Base-by-base conservation (phyloP, 2,329 filamentous ascomycete species). In the Blastomyces emzantsi region DNA sequence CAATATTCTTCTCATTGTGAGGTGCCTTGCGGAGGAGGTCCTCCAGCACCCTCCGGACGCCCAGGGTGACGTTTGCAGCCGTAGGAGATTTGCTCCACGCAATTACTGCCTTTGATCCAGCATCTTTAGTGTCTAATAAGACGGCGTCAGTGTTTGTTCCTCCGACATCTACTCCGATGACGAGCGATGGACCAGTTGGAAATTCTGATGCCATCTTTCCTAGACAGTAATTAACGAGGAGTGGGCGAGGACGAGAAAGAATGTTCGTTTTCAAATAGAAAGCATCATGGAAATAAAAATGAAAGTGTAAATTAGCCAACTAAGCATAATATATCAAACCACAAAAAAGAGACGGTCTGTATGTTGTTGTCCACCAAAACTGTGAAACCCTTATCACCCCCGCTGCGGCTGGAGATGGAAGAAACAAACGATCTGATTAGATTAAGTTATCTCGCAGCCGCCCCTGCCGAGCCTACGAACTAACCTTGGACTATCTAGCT, bases 11-110 rank as follows among this genome's bases (percentile, higher is more conserved):
- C 54, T 75, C 72, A 39, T 77, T 73, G 56, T 80, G 70, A 0
- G 69, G 65, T 0, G 79, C 77, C 33, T 73, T 72, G 4, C 66
- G 65, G 3, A 83, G 69, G 0, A 82, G 76, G 11, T 75, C 74
- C 13, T 73, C 68, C 63, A 83, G 80, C n/a, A 80, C 79, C 11
- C 70, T 68, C 65, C 79, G 75, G 36, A 83, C 81, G 25, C 81
- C 81, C 60, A 73, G 75, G 45, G 80, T 82, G 47, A 82, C 80
- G 68, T 83, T 78, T n/a, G 74, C 66, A 1, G 80, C 82, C 0
- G 81, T 83, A 0, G 79, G 72, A 3, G 80, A 77, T 69, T 83
- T 83, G 70, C 78, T 74, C 19, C 78, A 81, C 3, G 79, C 79
- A 4, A 80, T 68, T 9, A 82, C 77, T 22, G 68, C 69, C 60